Base-by-base conservation (phyloP, 2,329 filamentous ascomycete genomes). In the Alternaria gansuensis region DNA sequence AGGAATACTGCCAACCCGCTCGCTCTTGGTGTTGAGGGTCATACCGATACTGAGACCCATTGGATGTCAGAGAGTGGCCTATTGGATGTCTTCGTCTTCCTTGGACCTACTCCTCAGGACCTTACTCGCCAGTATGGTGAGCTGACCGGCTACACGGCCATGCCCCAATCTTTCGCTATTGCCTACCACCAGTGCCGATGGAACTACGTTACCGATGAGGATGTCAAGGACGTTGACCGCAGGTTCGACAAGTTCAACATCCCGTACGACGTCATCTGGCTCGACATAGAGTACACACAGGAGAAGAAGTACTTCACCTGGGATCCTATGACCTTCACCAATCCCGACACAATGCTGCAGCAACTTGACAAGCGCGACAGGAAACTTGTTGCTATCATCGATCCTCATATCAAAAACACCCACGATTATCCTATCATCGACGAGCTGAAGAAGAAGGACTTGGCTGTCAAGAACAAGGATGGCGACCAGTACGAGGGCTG, bases 271-370 rank as follows among this genome's bases (percentile, higher is more conserved):
- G 91, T 98, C 64, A 99, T 99, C 71, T 99, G 95, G 95, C 88
- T 99, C 17, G 95, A 99, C 71, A 92, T 99, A 67, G 95, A 99
- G 80, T 99, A 98, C 78, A 96, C 93, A 0, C 91, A 99, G 60
- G 93, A 90, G 77, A 94, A 95, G 80, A 96, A 97, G 81, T 99
- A 99, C 82, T 99, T 99, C 76, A 97, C 93, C 0, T 99, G 93
- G 91, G 94, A 99, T 72, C 86, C 88, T 21, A 85, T 96, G 72
- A 95, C 89, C 49, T 99, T 99, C 79, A 84, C 87, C 13, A 88
- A 98, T 68, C 93, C 95, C 0, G 86, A 90, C 49, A 86, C 87
- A 48, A 99, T 98, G 93, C 88, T 92, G 66, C 83, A 97, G 77
- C 91, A 96, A 71, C 85, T 98, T 9, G 92, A 93, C 65, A 86